Evolutionary conservation across 345 rosid species (phyloP), one percentile per base, ranked within the genome.

Genomic region (Eucalyptus microcorys): DNA sequence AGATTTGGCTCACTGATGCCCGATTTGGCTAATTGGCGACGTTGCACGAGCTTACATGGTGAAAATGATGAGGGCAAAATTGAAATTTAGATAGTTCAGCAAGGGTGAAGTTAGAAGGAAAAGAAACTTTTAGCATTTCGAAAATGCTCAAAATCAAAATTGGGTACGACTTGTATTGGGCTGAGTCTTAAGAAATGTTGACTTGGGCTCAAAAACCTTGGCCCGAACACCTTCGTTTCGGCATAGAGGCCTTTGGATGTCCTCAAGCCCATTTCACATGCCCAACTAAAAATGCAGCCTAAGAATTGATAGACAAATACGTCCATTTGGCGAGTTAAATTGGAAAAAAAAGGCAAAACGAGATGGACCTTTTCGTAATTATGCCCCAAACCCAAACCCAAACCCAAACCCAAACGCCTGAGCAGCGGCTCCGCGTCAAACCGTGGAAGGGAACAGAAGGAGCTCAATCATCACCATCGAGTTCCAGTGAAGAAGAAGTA

Each of bases 1-100:
- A 27, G 14, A 12, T 27, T 59, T 12, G 32, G 7, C 8, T 59
- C 7, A 27, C 1, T 5, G 0, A 59, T 14, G 7, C 15, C 1
- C 12, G 1, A 59, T 27, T 14, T 27, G 6, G 30, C 4, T 61
- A 14, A 7, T 7, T 4, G 19, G 22, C 0, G 15, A 59, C 2
- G 16, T 49, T 49, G 6, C 49, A 49, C 6, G 2, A 49, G 81
- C 45, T 71, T 10, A 6, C 45, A 34, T 1, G 43, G 11, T 2
- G 2, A 71, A 19, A 17, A 71, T 17, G 81, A 19, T 3, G 24
- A 21, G 7, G 43, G 43, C 26, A 19, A 71, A 34, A 34, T 7
- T 34, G 15, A 40, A 76, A 21, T 76, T 5, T 37, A 21, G 14
- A 37, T 76, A 19, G 14, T 37, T 76, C 0, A 22, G 7, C 6